phyloP scores from a whole-genome alignment of 371 early-diverging fungal species.

The Mucor sp. region DNA sequence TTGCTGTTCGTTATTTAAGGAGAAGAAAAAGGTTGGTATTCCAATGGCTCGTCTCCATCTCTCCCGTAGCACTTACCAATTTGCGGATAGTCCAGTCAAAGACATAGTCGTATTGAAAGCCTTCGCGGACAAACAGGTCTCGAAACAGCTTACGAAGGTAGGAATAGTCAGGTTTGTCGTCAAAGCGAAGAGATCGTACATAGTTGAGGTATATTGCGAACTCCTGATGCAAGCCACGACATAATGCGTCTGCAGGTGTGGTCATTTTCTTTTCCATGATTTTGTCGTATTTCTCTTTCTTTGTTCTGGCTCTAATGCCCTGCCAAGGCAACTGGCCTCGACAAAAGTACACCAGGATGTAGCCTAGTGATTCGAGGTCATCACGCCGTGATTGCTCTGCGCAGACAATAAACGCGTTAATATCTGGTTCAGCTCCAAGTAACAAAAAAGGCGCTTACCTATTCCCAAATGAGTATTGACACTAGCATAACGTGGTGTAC shows the following conservation, averaged over 20 bases:
- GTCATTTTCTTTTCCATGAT: conserved; percentile 99
- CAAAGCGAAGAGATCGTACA: conserved; percentile 95
- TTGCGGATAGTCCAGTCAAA: conserved; percentile 93
- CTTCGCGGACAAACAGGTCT: conserved; percentile 94
- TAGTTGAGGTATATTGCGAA: conserved; percentile 98
- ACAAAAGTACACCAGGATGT: conserved; percentile 99
- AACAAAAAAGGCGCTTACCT: conserved; percentile 55
- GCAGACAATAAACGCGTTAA: background rate
- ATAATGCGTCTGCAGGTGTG: conserved; percentile 95
- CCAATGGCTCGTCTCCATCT: background rate
- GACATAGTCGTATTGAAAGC: conserved; percentile 94
- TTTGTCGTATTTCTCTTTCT: conserved; percentile 99
- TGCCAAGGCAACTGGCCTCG: conserved; percentile 99
- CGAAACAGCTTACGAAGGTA: conserved; percentile 97
- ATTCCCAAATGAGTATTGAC: conserved; percentile 99
- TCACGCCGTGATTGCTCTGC: conserved; percentile 99
- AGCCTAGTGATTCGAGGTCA: conserved; percentile 98
- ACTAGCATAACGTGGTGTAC: conserved; percentile 99
- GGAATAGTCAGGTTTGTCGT: conserved; percentile 98
- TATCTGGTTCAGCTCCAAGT: background rate
- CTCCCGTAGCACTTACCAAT: conserved; percentile 33
- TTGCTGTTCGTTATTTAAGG: conserved; percentile 16
- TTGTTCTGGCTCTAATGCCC: conserved; percentile 97
- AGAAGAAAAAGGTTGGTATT: background rate
- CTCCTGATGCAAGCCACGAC: conserved; percentile 95